Evolutionary conservation across 176 grass and related monocot species (phyloP).

Genomic region (Aegilops speltoides): DNA sequence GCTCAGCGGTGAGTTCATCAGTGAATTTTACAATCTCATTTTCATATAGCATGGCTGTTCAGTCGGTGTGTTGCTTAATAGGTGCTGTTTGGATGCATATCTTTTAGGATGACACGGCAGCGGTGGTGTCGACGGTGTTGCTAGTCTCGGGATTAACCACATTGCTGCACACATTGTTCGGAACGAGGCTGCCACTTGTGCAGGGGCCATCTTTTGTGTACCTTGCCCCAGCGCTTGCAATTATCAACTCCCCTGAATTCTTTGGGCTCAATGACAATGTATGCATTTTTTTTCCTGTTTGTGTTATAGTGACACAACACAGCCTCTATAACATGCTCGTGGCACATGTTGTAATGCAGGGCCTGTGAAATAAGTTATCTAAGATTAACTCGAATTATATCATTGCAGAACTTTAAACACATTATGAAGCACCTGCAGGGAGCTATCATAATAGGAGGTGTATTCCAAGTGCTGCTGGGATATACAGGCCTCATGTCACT

Average conservation of each 20-base stretch:
- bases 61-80: not conserved
- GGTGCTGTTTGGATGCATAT: conserved; percentile 21
- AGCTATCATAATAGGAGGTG: conserved; percentile 81
- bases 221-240: conserved; percentile 78
- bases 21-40: not conserved
- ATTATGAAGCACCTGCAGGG: conserved; percentile 99
- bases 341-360: conserved; percentile 1
- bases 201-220: conserved; percentile 98
- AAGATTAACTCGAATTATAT: not conserved
- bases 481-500: conserved; percentile 86
- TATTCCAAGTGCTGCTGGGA: conserved; percentile 88
- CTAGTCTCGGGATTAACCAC: conserved; percentile 77
- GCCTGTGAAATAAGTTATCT: not conserved
- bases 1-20: conserved; percentile 61
- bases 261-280: conserved; percentile 91
- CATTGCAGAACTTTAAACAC: conserved; percentile 92
- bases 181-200: conserved; percentile 84
- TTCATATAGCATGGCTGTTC: not conserved
- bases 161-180: conserved; percentile 78
- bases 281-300: conserved; percentile 22
- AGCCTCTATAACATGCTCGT: not conserved
- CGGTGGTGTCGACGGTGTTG: conserved; percentile 87
- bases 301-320: not conserved
- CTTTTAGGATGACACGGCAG: conserved; percentile 76
- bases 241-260: conserved; percentile 91